A percentile compares a stretch with the other conserved stretches of the same genome.
Conservation (phyloP, 176 grass and related monocot species). For the Cymbopogon citratus region DNA sequence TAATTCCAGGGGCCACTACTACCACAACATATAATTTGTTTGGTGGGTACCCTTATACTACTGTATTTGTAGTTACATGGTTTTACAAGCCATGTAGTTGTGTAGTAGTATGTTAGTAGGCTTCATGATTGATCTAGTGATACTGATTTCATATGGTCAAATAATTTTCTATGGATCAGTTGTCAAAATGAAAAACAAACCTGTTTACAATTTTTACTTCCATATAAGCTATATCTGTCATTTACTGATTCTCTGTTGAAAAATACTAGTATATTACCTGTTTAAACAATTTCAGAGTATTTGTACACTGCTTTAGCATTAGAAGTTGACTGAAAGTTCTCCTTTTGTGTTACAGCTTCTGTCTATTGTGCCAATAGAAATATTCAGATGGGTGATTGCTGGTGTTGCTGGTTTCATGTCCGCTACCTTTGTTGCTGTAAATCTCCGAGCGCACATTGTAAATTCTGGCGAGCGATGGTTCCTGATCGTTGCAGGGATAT, state of each 20-base stretch:
- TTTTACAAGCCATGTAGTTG: neutral
- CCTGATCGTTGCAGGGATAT: constrained; percentile 87
- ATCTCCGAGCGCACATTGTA: constrained; percentile 82
- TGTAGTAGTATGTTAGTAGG: neutral
- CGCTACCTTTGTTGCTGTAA: constrained; percentile 89
- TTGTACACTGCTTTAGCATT: neutral
- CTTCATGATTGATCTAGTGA: neutral
- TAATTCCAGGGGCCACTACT: neutral
- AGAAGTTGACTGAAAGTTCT: neutral
- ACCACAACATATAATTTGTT: neutral
- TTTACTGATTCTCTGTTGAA: neutral
- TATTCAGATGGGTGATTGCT: constrained; percentile 96
- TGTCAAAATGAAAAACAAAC: neutral
- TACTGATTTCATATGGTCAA: neutral
- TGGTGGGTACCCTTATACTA: neutral
- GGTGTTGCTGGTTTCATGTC: constrained; percentile 92
- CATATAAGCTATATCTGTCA: neutral
- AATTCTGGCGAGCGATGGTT: constrained; percentile 90
- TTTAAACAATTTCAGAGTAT: neutral
- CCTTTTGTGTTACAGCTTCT: constrained; percentile 51
- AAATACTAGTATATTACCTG: neutral
- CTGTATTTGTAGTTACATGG: neutral
- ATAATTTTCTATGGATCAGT: neutral
- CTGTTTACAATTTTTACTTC: neutral
- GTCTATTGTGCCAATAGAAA: constrained; percentile 91